Evolutionary conservation across 2,329 filamentous ascomycete species (phyloP).

Genomic region (Aspergillus sp.): DNA sequence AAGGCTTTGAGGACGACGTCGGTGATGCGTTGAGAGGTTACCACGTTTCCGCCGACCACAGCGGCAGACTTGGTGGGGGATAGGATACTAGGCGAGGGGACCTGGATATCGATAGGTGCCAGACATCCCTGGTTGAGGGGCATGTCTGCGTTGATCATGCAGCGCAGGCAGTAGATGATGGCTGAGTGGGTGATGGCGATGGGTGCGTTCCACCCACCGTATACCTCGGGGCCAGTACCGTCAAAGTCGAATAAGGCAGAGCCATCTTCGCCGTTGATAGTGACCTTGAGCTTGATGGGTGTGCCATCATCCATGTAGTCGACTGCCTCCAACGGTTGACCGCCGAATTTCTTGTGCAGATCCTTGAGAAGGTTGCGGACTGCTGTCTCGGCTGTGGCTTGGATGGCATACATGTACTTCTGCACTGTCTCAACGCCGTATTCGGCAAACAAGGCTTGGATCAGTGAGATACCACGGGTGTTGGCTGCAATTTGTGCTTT

Average conservation of each 20-base stretch:
- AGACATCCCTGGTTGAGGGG: constrained; percentile 86
- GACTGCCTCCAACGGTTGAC: constrained; percentile 69
- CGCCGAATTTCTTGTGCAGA: constrained; percentile 68
- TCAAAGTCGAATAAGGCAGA: constrained; percentile 77
- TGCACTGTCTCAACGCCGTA: constrained; percentile 77
- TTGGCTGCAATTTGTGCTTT: constrained; percentile 87
- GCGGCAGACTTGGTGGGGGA: constrained; percentile 74
- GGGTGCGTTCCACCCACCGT: constrained; percentile 78
- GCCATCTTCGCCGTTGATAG: constrained; percentile 71
- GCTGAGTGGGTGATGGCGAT: constrained; percentile 80
- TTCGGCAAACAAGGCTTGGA: constrained; percentile 72
- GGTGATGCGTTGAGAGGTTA: constrained; percentile 77
- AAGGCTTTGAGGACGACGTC: constrained; percentile 83
- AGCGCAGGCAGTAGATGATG: constrained; percentile 83
- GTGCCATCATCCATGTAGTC: constrained; percentile 89
- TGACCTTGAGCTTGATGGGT: constrained; percentile 72
- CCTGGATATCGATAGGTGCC: constrained; percentile 71
- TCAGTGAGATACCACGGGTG: constrained; percentile 79
- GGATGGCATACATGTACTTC: constrained; percentile 81
- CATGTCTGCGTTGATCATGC: constrained; percentile 77
- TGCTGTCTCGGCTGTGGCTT: constrained; percentile 74
- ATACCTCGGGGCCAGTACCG: constrained; percentile 77
- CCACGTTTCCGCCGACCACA: constrained; percentile 80
- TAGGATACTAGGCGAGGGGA: constrained; percentile 69
- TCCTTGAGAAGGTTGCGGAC: constrained; percentile 73